Conservation (phyloP, 176 grass and related monocot species). For the Chloris gayana region DNA sequence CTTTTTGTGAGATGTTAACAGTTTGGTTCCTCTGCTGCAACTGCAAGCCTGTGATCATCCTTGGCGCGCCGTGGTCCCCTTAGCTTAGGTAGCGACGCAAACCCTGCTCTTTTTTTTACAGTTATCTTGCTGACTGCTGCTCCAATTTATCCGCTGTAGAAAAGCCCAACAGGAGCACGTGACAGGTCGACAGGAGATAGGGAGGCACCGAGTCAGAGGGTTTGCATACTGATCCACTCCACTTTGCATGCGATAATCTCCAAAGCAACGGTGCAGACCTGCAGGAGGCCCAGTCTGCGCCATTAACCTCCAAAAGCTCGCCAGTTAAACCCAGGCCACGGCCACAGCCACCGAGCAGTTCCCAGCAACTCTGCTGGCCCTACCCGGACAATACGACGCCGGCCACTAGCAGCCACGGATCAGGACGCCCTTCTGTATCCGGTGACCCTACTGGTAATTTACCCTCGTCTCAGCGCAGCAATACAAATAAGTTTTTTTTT, state of each 20-base stretch:
- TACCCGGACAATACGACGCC: background rate
- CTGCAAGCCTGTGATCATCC: constrained; percentile 10
- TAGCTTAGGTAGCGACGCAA: background rate
- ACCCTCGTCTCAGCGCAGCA: background rate
- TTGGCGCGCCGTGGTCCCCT: background rate
- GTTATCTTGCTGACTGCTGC: background rate
- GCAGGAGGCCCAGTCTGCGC: background rate
- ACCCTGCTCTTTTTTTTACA: background rate
- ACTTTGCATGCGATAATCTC: background rate
- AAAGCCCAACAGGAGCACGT: constrained; percentile 16
- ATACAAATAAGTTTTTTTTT: too few species aligned
- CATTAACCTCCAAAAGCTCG: background rate
- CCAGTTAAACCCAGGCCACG: background rate
- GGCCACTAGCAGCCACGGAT: too few species aligned
- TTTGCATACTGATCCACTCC: background rate
- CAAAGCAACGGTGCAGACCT: background rate
- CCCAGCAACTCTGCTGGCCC: background rate
- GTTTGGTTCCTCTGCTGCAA: background rate
- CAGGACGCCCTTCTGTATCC: background rate
- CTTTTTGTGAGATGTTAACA: background rate
- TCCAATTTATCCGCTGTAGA: too few species aligned
- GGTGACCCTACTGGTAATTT: background rate
- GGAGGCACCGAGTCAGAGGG: background rate
- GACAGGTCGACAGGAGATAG: background rate
- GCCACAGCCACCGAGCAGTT: background rate